These are phyloP conservation scores for Backusella circina DNA, from an alignment of 192 early-diverging fungal genomes.

Conservation along the genomic window DNA sequence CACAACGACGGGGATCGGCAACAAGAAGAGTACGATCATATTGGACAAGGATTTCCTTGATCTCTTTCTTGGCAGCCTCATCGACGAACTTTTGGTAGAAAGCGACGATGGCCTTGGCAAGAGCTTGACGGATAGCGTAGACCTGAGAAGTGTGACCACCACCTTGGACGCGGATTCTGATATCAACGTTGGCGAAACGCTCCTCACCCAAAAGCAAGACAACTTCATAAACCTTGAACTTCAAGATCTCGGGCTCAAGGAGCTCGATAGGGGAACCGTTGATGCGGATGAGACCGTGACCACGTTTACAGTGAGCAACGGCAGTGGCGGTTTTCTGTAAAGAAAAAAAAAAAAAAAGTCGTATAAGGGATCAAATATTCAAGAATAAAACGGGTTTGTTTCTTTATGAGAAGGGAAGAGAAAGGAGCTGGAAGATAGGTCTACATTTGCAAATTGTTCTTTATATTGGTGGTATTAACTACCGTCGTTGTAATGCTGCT, in stretches of 20 bases:
- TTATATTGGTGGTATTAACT: slow-evolving; percentile 19
- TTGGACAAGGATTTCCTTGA: slow-evolving; percentile 84
- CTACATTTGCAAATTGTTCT: not conserved
- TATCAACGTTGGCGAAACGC: slow-evolving; percentile 94
- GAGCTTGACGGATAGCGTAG: slow-evolving; percentile 97
- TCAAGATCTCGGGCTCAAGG: slow-evolving; percentile 94
- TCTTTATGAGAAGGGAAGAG: not conserved
- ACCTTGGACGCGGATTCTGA: slow-evolving; percentile 93
- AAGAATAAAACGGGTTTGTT: not conserved
- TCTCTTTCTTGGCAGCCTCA: slow-evolving; percentile 99
- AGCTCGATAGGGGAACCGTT: slow-evolving; percentile 96
- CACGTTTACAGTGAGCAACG: slow-evolving; percentile 98
- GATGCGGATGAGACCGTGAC: slow-evolving; percentile 94
- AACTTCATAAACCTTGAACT: slow-evolving; percentile 98
- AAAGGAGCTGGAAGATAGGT: not conserved
- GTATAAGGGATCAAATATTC: not conserved
- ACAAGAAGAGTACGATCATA: slow-evolving; percentile 98
- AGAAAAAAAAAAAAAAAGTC: not conserved
- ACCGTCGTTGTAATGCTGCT: not conserved
- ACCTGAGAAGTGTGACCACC: slow-evolving; percentile 96
- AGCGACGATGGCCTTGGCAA: slow-evolving; percentile 98
- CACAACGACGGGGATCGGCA: slow-evolving; percentile 97
- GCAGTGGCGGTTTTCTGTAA: slow-evolving; percentile 98
- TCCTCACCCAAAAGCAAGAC: slow-evolving; percentile 94
- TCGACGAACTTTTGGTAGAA: slow-evolving; percentile 99